Evolutionary conservation across 441 rosid species (phyloP), one percentile per base, ranked within the genome.

Genomic region (Populus hybrid): DNA sequence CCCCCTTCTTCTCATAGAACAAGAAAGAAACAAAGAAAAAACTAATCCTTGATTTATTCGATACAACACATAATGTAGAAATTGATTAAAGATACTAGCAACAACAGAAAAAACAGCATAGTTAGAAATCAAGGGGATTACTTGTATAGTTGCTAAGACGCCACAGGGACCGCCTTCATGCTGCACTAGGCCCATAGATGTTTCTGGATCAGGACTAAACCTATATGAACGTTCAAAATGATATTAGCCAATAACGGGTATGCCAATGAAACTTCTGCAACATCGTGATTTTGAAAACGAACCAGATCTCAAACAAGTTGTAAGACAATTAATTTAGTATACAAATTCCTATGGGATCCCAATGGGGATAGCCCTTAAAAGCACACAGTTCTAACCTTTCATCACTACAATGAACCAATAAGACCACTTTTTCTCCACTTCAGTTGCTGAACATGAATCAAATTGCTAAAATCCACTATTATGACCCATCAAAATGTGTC

Each of bases 81-180:
- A 29, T 18, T 76, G 69, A 70, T 61, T 78, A 67, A 76, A 36
- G 72, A 69, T 45, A 28, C 29, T 28, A 28, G 16, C 64, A 76
- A 76, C 18, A 67, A 77, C 68, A n/a, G 61, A 70, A 69, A 74
- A 74, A 75, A 74, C 75, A 78, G 74, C 68, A 75, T 59, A 75
- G 67, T 69, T 72, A 81, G 76, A 87, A 82, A 70, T 70, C 63
- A 79, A 14, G 70, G 83, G 72, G 75, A 80, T 88, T 92, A 94
- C 99, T 87, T 95, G 99, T 74, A 95, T 80, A 74, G 99, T 88
- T 71, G 99, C 99, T 87, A 95, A 90, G 84, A 95, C 99, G 79
- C 99, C 98, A 75, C 99, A 95, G 73, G 99, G n/a, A 95, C 98
- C 77, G n/a, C n/a, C n/a, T n/a, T n/a, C n/a, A n/a, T n/a, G n/a